A percentile compares a stretch with the other conserved stretches of the same genome.
Evolutionary conservation across 2,329 filamentous ascomycete species (phyloP).

Genomic region (Fusarium nurragi): DNA sequence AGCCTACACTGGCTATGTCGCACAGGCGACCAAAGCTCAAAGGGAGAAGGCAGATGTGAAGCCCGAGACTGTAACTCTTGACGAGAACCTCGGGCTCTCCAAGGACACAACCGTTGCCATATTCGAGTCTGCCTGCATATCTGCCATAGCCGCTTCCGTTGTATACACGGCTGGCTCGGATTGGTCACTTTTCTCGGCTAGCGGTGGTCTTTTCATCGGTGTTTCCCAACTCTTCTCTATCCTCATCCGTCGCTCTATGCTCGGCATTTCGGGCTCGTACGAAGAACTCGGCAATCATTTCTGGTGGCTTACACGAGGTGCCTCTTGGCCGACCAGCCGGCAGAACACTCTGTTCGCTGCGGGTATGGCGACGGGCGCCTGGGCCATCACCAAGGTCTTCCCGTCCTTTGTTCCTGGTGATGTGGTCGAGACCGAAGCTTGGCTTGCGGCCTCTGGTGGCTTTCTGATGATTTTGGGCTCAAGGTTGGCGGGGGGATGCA

Average conservation of each 20-base stretch:
- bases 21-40: constrained; percentile 47
- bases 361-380: constrained; percentile 61
- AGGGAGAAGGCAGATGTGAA: constrained; percentile 41
- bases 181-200: constrained; percentile 53
- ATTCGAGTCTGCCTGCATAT: constrained; percentile 55
- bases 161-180: constrained; percentile 40
- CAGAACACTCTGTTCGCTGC: constrained; percentile 61
- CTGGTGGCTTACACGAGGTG: constrained; percentile 53
- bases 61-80: constrained; percentile 48
- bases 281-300: constrained; percentile 68
- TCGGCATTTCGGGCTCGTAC: constrained; percentile 70
- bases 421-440: constrained; percentile 48
- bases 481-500: constrained; percentile 72
- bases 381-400: constrained; percentile 47
- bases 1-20: constrained; percentile 58
- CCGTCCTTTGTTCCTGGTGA: constrained; percentile 46
- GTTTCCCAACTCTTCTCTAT: constrained; percentile 66
- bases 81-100: constrained; percentile 54
- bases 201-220: constrained; percentile 69
- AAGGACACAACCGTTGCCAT: constrained; percentile 50
- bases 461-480: constrained; percentile 67
- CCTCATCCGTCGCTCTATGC: constrained; percentile 59
- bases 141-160: constrained; percentile 52
- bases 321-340: constrained; percentile 48
- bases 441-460: constrained; percentile 62